Evolutionary conservation across 768 basidiomycete genomes (phyloP), one percentile per base, ranked within the genome.

Genomic region (Crepidotus variabilis): DNA sequence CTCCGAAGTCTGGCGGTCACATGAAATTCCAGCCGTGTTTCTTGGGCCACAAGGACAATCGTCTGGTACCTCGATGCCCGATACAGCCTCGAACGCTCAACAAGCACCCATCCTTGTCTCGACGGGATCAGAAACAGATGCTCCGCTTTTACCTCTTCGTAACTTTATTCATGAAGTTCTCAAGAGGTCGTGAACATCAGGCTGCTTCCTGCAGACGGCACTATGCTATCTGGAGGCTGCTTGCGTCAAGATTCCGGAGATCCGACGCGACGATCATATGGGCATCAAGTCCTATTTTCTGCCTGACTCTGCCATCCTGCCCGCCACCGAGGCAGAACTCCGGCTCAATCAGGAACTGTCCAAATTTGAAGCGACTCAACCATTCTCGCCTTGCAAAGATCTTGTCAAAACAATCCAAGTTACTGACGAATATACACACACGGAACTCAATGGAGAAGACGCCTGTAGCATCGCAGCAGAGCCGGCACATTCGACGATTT

Each of bases 201-300:
- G 87, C 47, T 83, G 80, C 47, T 90, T 92, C 6, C 78, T 96
- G 5, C 92, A 94, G 67, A 90, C 91, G 0, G 93, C 93, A 0
- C 72, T 92, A 0, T 92, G 93, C 67, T 94, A 94, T 66, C 73
- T 94, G 10, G 91, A 92, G 69, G 90, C 88, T 2, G 79, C 92
- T 16, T 84, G 90, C 7, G 66, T 75, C 23, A 86, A 82, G 67
- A 72, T 93, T 13, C 84, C 88, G 0, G 84, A 86, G 46, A 74
- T 92, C 9, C 73, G 83, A 48, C 70, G 62, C 1, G 72, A 76
- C 60, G 86, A 87, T 52, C 76, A 75, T 57, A 62, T 67, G n/a
- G 78, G 78, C 24, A 65, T 78, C 49, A 74, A 75, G 2, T 63
- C 74, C 55, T 67, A 72, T 47, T 69, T 67, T 53, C 77, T 81